phyloP scores from a whole-genome alignment of 1,139 yeast species.

The Arxiozyma slooffiae region DNA sequence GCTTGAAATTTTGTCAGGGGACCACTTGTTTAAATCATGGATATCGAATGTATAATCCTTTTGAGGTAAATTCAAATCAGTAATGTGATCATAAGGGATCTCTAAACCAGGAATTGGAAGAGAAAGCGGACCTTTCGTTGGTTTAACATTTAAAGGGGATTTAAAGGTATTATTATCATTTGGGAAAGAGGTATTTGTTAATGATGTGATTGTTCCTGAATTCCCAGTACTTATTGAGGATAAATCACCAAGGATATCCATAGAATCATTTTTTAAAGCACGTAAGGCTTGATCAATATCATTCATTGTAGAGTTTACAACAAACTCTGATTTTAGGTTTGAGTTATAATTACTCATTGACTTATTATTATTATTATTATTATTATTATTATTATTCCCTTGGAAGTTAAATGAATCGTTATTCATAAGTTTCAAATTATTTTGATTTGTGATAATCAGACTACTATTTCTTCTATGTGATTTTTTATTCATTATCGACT shows the following conservation, averaged over 20 bases:
- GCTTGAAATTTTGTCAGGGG: conserved; percentile 72
- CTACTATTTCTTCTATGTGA: too few species aligned
- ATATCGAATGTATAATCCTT: conserved; percentile 31
- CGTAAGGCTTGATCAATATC: conserved; percentile 81
- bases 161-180: background rate
- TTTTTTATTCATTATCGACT: conserved; percentile 37
- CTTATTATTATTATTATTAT: too few species aligned
- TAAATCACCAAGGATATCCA: conserved; percentile 7
- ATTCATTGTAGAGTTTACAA: conserved; percentile 48
- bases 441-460: too few species aligned
- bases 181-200: background rate
- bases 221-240: background rate
- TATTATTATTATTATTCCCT: background rate
- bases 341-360: background rate
- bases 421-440: background rate
- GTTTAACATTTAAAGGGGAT: background rate
- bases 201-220: conserved; percentile 1
- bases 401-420: background rate
- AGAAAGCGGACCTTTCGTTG: background rate
- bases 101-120: background rate
- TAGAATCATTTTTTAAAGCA: conserved; percentile 44
- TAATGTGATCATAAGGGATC: background rate
- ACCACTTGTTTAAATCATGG: conserved; percentile 52
- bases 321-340: conserved; percentile 34
- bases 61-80: background rate